These are phyloP conservation scores for Boletus sp. DNA, from an alignment of 768 basidiomycete genomes.

Conservation along the genomic window DNA sequence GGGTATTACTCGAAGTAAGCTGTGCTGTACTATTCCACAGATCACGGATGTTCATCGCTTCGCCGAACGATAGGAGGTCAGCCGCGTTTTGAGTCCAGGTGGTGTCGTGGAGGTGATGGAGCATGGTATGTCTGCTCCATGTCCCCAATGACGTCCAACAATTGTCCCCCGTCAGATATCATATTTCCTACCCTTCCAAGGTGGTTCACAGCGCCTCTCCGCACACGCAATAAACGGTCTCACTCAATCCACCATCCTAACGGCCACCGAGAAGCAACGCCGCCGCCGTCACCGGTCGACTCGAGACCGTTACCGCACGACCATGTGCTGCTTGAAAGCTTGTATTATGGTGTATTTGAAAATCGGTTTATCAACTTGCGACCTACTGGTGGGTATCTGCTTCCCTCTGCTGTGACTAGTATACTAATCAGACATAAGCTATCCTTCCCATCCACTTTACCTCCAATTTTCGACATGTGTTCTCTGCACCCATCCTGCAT, in stretches of 20 bases:
- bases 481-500: slow-evolving; percentile 54
- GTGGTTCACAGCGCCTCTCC: slow-evolving; percentile 74
- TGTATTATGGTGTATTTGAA: slow-evolving; percentile 65
- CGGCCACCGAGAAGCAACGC: slow-evolving; percentile 33
- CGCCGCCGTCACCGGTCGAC: slow-evolving; percentile 32
- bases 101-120: slow-evolving; percentile 71
- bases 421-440: slow-evolving; percentile 38
- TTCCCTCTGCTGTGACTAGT: background rate
- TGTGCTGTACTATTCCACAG: background rate
- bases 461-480: slow-evolving; percentile 66
- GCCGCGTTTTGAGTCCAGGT: slow-evolving; percentile 63
- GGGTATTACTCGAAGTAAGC: slow-evolving; percentile 57
- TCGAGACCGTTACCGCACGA: slow-evolving; percentile 49
- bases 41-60: slow-evolving; percentile 1
- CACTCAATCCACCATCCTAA: slow-evolving; percentile 52
- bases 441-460: slow-evolving; percentile 67
- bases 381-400: slow-evolving; percentile 54
- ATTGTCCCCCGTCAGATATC: slow-evolving; percentile 46
- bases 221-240: slow-evolving; percentile 45
- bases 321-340: slow-evolving; percentile 64
- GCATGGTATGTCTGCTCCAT: slow-evolving; percentile 48
- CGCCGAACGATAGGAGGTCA: slow-evolving; percentile 55
- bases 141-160: background rate
- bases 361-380: slow-evolving; percentile 68
- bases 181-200: slow-evolving; percentile 72